A percentile compares a stretch with the other conserved stretches of the same genome.
Conservation (phyloP, 1,139 yeast genomes). For the Sugiyamaella pinicola region DNA sequence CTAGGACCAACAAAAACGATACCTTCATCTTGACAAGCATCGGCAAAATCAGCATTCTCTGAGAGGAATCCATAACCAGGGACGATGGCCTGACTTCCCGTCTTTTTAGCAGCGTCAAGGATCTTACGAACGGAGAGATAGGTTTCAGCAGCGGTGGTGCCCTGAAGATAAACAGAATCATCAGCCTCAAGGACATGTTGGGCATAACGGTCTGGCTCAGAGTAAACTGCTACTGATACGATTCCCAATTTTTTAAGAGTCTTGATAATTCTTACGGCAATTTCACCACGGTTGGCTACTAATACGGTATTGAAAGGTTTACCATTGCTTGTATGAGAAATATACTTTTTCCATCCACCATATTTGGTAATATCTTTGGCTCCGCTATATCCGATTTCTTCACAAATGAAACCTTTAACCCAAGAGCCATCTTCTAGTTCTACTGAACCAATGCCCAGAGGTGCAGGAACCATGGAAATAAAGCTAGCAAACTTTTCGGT, state of each 20-base stretch:
- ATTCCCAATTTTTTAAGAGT: constrained; percentile 81
- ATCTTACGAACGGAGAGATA: constrained; percentile 84
- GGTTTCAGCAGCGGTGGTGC: constrained; percentile 85
- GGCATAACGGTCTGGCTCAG: constrained; percentile 87
- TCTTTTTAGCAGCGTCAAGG: constrained; percentile 75
- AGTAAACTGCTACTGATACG: constrained; percentile 81
- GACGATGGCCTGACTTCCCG: constrained; percentile 87
- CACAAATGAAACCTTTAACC: constrained; percentile 93
- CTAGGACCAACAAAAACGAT: constrained; percentile 94
- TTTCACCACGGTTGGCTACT: constrained; percentile 97
- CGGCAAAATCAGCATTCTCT: constrained; percentile 95
- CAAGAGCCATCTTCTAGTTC: constrained; percentile 77
- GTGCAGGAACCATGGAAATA: constrained; percentile 86
- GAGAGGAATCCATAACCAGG: constrained; percentile 98
- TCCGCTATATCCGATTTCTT: constrained; percentile 71
- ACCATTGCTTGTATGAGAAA: constrained; percentile 44
- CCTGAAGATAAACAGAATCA: constrained; percentile 74
- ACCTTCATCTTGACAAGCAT: constrained; percentile 77
- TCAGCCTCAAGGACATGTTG: constrained; percentile 85
- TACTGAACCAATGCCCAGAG: constrained; percentile 91
- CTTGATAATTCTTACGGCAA: constrained; percentile 89
- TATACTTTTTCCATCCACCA: constrained; percentile 87
- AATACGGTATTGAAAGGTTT: constrained; percentile 81
- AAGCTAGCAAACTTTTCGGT: constrained; percentile 74
- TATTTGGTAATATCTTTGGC: constrained; percentile 74